Evolutionary conservation across 352 stramenopile genomes (phyloP).

Genomic region (Pythium phragmiticola): DNA sequence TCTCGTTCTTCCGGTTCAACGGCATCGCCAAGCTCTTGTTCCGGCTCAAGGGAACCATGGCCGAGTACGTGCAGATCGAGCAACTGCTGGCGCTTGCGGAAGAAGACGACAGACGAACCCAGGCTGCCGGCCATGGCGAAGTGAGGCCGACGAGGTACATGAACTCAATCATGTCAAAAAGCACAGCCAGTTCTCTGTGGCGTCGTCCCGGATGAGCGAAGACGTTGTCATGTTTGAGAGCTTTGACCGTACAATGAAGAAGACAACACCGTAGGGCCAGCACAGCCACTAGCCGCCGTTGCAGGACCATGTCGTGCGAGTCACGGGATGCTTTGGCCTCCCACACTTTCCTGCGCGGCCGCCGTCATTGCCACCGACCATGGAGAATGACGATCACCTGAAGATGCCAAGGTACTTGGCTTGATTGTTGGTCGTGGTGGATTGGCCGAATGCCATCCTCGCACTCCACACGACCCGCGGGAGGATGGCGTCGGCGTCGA

Average conservation of each 20-base stretch:
- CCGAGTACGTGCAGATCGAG: constrained; percentile 23
- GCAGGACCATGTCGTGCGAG: constrained; percentile 5
- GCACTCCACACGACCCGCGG: too few species aligned
- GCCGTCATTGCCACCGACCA: not conserved
- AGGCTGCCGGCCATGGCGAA: not conserved
- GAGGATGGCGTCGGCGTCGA: too few species aligned
- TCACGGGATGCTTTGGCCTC: constrained; percentile 12
- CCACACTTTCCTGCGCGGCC: constrained; percentile 8
- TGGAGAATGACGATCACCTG: too few species aligned
- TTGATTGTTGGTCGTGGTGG: too few species aligned
- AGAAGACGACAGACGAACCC: constrained; percentile 5
- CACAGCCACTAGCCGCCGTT: not conserved
- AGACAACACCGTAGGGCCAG: not conserved
- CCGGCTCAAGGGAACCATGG: constrained; percentile 8
- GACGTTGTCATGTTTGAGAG: constrained; percentile 21
- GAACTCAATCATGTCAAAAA: constrained; percentile 11
- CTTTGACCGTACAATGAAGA: not conserved
- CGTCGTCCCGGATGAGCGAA: constrained; percentile 12
- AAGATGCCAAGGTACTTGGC: too few species aligned
- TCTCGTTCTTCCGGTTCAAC: constrained; percentile 34
- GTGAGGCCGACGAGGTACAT: constrained; percentile 7
- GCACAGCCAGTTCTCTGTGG: not conserved
- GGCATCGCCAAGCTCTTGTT: constrained; percentile 27
- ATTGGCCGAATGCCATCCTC: too few species aligned
- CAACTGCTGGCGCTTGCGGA: constrained; percentile 17